These are phyloP conservation scores for Catunica adiposa DNA, from an alignment of 2,329 filamentous ascomycete genomes.

Conservation along the genomic window DNA sequence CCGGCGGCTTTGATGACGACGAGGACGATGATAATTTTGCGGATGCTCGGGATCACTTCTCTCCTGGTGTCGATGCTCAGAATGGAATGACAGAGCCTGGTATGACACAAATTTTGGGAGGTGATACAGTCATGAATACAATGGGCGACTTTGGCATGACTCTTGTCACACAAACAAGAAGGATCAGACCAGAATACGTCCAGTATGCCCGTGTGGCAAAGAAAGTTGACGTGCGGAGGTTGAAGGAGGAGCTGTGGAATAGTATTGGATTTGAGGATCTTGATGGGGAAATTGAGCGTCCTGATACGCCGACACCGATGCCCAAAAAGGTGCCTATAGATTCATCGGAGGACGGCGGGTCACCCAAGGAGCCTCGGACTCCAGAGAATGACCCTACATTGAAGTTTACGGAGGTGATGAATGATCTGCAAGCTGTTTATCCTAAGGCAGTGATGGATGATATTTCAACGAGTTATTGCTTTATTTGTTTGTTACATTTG, in stretches of 20 bases:
- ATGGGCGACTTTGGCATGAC: constrained; percentile 46
- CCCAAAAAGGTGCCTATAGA: constrained; percentile 3
- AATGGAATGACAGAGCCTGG: constrained; percentile 30
- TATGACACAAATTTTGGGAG: constrained; percentile 34
- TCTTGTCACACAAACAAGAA: constrained; percentile 46
- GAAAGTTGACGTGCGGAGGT: constrained; percentile 50
- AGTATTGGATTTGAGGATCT: constrained; percentile 42
- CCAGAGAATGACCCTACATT: constrained; percentile 34
- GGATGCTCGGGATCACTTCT: constrained; percentile 65
- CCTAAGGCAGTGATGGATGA: constrained; percentile 74
- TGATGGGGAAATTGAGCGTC: constrained; percentile 21
- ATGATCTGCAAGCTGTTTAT: constrained; percentile 71
- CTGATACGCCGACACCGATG: constrained; percentile 20
- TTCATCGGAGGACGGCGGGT: constrained; percentile 15
- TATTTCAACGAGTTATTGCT: constrained; percentile 85
- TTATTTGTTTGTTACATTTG: constrained; percentile 80
- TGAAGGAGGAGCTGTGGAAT: constrained; percentile 57
- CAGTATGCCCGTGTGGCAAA: constrained; percentile 55
- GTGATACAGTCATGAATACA: constrained; percentile 31
- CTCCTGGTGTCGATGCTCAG: constrained; percentile 41
- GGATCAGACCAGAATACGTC: constrained; percentile 50
- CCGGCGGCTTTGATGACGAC: constrained; percentile 45
- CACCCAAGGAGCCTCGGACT: constrained; percentile 17
- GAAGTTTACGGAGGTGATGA: constrained; percentile 86
- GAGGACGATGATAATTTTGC: constrained; percentile 55